Conservation (phyloP, 2,329 filamentous ascomycete species). For the Penicillium sp. region DNA sequence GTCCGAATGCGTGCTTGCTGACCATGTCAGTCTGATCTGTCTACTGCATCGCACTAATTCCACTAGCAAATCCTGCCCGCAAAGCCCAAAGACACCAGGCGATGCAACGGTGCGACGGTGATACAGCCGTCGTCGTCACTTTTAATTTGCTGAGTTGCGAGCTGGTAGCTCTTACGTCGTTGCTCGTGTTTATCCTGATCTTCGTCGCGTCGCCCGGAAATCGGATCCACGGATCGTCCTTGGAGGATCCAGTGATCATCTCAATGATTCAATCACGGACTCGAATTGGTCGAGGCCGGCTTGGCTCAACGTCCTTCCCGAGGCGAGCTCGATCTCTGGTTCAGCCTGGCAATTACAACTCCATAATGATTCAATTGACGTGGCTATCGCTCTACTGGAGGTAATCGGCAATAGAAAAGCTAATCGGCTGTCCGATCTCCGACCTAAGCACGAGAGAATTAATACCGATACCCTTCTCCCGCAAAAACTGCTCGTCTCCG, state of each 20-base stretch:
- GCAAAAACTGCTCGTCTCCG: conserved; percentile 17
- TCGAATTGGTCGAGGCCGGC: neutral
- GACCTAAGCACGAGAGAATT: conserved; percentile 13
- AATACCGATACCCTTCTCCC: conserved; percentile 18
- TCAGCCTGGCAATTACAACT: neutral
- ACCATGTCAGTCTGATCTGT: conserved; percentile 22
- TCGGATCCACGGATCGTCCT: conserved; percentile 24
- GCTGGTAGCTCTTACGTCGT: neutral
- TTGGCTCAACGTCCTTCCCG: neutral
- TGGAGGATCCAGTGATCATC: conserved; percentile 16
- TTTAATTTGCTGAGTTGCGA: neutral
- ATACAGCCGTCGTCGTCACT: neutral
- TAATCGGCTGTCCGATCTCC: conserved; percentile 1
- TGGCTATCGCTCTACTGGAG: conserved; percentile 8
- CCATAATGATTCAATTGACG: neutral
- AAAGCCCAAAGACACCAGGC: neutral
- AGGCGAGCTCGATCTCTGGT: neutral
- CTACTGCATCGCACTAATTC: conserved; percentile 4
- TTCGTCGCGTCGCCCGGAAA: conserved; percentile 11
- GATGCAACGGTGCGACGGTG: conserved; percentile 9
- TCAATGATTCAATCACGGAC: conserved; percentile 5
- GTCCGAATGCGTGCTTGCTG: conserved; percentile 19
- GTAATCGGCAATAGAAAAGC: conserved; percentile 16
- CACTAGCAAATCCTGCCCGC: conserved; percentile 18
- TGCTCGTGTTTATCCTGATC: conserved; percentile 13